phyloP scores from a whole-genome alignment of 495 filamentous ascomycete species.

The Penicillium lividum region DNA sequence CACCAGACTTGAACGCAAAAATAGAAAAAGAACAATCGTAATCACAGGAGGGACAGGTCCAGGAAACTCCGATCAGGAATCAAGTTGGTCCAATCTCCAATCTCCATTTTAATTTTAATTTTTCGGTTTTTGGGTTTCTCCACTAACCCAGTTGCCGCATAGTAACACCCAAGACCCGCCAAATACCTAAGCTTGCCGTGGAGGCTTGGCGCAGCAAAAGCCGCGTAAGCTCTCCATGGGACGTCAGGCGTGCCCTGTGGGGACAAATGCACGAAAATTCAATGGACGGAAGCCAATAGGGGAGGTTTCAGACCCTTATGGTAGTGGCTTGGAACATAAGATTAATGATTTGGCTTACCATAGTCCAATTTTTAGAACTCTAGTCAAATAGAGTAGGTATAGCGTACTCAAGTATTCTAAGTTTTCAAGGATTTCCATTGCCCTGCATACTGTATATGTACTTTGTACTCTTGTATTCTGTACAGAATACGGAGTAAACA shows the following conservation, averaged over 20 bases:
- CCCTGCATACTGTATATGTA: neutral
- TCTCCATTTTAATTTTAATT: neutral
- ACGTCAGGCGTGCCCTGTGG: slow-evolving; percentile 25
- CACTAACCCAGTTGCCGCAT: neutral
- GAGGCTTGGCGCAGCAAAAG: slow-evolving; percentile 28
- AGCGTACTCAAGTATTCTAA: neutral
- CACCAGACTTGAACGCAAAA: slow-evolving; percentile 9
- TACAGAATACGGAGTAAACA: too few species aligned
- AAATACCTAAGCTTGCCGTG: slow-evolving; percentile 36
- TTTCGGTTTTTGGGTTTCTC: neutral
- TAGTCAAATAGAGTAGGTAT: neutral
- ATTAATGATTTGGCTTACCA: neutral
- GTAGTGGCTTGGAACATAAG: neutral
- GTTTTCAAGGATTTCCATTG: neutral
- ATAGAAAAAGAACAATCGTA: slow-evolving; percentile 9
- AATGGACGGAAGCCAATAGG: slow-evolving; percentile 10
- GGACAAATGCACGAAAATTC: slow-evolving; percentile 13
- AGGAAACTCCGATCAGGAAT: neutral
- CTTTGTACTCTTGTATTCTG: neutral
- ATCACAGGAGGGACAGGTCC: slow-evolving; percentile 1
- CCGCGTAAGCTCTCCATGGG: slow-evolving; percentile 33
- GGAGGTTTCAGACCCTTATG: neutral
- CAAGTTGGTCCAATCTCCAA: neutral
- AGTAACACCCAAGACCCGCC: slow-evolving; percentile 24
- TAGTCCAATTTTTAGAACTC: neutral